Percentiles rank a stretch among this genome's conserved stretches.
Evolutionary conservation across 805 yeast species (phyloP).

Genomic region (Lachancea dasiensis): DNA sequence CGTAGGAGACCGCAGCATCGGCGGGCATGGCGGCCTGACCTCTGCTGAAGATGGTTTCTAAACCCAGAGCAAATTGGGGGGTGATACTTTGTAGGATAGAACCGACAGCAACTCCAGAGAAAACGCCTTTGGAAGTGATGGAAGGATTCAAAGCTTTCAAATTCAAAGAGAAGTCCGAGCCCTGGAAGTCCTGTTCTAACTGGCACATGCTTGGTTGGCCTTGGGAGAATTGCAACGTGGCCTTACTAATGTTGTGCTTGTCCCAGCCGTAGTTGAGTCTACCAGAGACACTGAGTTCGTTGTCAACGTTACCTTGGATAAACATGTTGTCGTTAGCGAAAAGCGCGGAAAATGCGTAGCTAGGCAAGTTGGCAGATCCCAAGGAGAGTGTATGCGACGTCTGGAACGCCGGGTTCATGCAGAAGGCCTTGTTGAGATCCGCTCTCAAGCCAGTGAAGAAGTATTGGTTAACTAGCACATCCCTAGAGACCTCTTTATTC

Average conservation of each 20-base stretch:
- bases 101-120: slow-evolving; percentile 89
- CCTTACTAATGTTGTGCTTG: slow-evolving; percentile 68
- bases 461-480: slow-evolving; percentile 84
- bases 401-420: slow-evolving; percentile 92
- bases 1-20: slow-evolving; percentile 84
- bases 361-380: slow-evolving; percentile 80
- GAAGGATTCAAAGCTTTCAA: slow-evolving; percentile 90
- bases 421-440: slow-evolving; percentile 86
- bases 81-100: slow-evolving; percentile 87
- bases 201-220: slow-evolving; percentile 93
- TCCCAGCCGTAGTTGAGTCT: slow-evolving; percentile 91
- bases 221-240: slow-evolving; percentile 79
- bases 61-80: slow-evolving; percentile 76
- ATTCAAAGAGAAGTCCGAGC: slow-evolving; percentile 80
- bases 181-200: slow-evolving; percentile 93
- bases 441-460: slow-evolving; percentile 95
- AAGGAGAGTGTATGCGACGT: slow-evolving; percentile 87
- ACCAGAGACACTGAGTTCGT: slow-evolving; percentile 78
- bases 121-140: slow-evolving; percentile 54
- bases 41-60: slow-evolving; percentile 81
- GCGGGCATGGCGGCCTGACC: slow-evolving; percentile 72
- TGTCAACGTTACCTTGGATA: slow-evolving; percentile 88
- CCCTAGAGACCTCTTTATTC: slow-evolving; percentile 89
- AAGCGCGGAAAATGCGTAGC: slow-evolving; percentile 85
- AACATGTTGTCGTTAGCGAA: slow-evolving; percentile 82